A percentile compares a stretch with the other conserved stretches of the same genome.
Conservation (phyloP, 345 rosid genomes). For the Noccaea caerulescens region DNA sequence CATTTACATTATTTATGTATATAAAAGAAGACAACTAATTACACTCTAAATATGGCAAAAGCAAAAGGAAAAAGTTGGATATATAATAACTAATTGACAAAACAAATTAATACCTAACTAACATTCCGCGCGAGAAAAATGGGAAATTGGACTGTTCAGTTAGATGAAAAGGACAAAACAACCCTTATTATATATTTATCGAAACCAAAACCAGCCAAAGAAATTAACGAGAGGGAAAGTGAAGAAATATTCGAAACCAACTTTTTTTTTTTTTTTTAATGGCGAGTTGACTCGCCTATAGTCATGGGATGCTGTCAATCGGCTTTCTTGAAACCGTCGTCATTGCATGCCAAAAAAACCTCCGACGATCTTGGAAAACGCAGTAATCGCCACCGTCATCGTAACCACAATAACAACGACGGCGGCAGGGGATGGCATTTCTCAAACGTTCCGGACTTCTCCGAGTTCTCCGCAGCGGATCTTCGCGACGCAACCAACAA, state of each 20-base stretch:
- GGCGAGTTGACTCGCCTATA: conserved; percentile 45
- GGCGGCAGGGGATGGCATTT: conserved; percentile 40
- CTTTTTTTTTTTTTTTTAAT: background rate
- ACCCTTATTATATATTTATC: conserved; percentile 37
- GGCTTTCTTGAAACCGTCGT: conserved; percentile 43
- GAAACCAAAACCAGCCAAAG: conserved; percentile 38
- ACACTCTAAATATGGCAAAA: too few relatives aligned
- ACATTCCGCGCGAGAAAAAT: conserved; percentile 30
- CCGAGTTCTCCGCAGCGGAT: conserved; percentile 75
- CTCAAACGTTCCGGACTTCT: conserved; percentile 49
- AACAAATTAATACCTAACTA: conserved; percentile 16
- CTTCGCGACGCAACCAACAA: conserved; percentile 82
- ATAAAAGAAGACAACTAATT: too few relatives aligned
- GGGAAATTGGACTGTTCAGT: conserved; percentile 14
- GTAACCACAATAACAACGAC: background rate
- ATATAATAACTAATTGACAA: too few relatives aligned
- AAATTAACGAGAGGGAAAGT: conserved; percentile 4
- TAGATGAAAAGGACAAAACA: conserved; percentile 29
- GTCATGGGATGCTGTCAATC: conserved; percentile 78
- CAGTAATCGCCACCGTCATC: conserved; percentile 37
- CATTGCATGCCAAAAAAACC: conserved; percentile 33
- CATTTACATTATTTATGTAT: too few relatives aligned
- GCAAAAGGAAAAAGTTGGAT: too few relatives aligned
- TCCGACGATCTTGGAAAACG: conserved; percentile 28
- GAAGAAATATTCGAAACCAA: background rate